Percentiles rank a stretch among this genome's conserved stretches.
phyloP scores from a whole-genome alignment of 805 yeast genomes.

The Starmerella stellata region DNA sequence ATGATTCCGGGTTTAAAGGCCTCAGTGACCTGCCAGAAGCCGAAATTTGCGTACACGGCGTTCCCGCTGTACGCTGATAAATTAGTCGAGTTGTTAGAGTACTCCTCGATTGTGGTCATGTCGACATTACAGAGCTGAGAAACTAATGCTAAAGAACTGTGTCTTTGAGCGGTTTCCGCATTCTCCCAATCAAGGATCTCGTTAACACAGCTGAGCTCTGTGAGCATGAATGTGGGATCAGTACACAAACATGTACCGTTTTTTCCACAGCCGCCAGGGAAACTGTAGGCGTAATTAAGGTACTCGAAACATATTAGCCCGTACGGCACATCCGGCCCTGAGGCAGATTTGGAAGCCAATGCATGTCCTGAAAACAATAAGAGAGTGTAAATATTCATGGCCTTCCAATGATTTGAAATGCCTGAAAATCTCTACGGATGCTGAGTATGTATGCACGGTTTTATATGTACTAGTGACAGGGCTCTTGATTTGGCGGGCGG shows the following conservation, averaged over 20 bases:
- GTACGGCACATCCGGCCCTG: background rate
- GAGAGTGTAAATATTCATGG: too few relatives aligned
- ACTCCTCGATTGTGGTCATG: background rate
- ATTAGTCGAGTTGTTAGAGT: background rate
- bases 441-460: too few relatives aligned
- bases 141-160: background rate
- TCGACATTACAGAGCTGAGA: background rate
- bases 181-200: background rate
- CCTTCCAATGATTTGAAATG: too few relatives aligned
- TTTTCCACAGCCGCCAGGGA: background rate
- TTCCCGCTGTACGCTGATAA: constrained; percentile 1
- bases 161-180: background rate
- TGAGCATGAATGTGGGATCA: background rate
- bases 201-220: background rate
- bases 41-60: background rate
- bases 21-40: constrained; percentile 7
- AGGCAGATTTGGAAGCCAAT: too few relatives aligned
- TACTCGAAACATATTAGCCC: background rate
- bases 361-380: too few relatives aligned
- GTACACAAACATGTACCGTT: background rate
- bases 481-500: too few relatives aligned
- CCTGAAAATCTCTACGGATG: too few relatives aligned
- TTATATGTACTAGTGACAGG: too few relatives aligned
- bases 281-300: background rate
- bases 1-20: constrained; percentile 4